A percentile compares a stretch with the other conserved stretches of the same genome.
phyloP scores from a whole-genome alignment of 768 basidiomycete species.

The Trametes cubensis region DNA sequence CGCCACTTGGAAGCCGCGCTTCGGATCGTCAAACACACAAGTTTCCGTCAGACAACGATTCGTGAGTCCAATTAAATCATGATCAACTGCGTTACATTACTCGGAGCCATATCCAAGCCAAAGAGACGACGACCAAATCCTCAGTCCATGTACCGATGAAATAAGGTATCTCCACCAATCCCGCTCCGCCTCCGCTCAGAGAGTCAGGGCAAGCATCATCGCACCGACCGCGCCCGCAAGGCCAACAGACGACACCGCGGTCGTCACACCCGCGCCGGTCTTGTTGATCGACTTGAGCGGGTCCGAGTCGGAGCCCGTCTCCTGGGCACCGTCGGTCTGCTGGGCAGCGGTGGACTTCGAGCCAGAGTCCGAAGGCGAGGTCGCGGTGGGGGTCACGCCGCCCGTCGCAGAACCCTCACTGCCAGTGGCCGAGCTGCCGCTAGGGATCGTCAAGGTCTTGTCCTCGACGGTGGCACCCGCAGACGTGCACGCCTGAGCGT shows the following conservation, averaged over 20 bases:
- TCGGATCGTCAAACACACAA: too few relatives aligned
- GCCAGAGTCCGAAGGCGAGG: not conserved
- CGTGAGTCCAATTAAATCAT: too few relatives aligned
- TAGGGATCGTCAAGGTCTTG: constrained; percentile 9
- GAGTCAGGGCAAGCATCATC: not conserved
- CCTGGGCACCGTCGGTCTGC: not conserved
- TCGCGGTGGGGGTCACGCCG: not conserved
- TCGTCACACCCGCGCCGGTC: not conserved
- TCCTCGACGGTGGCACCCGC: not conserved
- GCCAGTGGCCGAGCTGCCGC: not conserved
- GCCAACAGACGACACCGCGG: not conserved
- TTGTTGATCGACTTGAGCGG: not conserved
- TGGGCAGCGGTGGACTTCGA: not conserved
- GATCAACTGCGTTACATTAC: too few relatives aligned
- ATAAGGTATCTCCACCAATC: not conserved
- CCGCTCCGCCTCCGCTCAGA: not conserved
- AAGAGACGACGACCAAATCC: too few relatives aligned
- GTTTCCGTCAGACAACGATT: too few relatives aligned
- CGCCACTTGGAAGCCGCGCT: too few relatives aligned
- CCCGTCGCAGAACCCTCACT: not conserved
- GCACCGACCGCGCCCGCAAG: not conserved
- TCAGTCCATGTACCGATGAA: not conserved
- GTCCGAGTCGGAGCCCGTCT: not conserved
- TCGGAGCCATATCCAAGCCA: too few relatives aligned
- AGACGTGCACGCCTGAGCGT: not conserved